Evolutionary conservation across 106 monocot species (phyloP).

Genomic region (Ottelia alismoides): DNA sequence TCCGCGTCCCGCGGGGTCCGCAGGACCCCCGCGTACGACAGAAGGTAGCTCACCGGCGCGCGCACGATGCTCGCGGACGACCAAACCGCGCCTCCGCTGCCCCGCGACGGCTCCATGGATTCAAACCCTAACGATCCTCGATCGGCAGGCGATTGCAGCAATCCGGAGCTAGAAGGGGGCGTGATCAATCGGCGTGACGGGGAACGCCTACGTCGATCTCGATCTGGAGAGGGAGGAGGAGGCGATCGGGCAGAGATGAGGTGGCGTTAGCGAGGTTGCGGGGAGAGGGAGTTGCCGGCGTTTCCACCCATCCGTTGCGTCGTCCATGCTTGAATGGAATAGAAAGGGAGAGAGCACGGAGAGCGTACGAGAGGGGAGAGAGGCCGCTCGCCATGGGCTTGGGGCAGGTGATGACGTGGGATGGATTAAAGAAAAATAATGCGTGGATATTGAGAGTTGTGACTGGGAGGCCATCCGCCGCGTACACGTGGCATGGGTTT

Average conservation of each 20-base stretch:
- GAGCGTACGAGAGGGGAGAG: neutral
- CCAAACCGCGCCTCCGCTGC: too few species aligned
- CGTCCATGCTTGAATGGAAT: neutral
- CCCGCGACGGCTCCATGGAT: conserved; percentile 33
- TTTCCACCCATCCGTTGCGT: neutral
- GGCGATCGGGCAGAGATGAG: neutral
- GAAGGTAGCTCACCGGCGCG: conserved; percentile 43
- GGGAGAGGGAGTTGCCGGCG: neutral
- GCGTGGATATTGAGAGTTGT: too few species aligned
- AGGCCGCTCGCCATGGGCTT: too few species aligned
- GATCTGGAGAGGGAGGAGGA: neutral
- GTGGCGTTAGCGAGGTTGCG: neutral
- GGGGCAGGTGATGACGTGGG: too few species aligned
- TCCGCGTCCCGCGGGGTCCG: conserved; percentile 27
- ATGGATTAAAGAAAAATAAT: too few species aligned
- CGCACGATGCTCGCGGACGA: too few species aligned
- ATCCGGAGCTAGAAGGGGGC: too few species aligned
- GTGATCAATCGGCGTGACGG: neutral
- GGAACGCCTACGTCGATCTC: neutral
- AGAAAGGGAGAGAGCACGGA: conserved; percentile 3
- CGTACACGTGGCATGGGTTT: too few species aligned
- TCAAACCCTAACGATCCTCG: conserved; percentile 32
- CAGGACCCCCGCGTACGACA: conserved; percentile 66
- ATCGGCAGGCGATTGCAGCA: conserved; percentile 1
- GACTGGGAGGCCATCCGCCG: too few species aligned